Evolutionary conservation across 106 monocot species (phyloP).

Genomic region (Amphibolis antarctica): DNA sequence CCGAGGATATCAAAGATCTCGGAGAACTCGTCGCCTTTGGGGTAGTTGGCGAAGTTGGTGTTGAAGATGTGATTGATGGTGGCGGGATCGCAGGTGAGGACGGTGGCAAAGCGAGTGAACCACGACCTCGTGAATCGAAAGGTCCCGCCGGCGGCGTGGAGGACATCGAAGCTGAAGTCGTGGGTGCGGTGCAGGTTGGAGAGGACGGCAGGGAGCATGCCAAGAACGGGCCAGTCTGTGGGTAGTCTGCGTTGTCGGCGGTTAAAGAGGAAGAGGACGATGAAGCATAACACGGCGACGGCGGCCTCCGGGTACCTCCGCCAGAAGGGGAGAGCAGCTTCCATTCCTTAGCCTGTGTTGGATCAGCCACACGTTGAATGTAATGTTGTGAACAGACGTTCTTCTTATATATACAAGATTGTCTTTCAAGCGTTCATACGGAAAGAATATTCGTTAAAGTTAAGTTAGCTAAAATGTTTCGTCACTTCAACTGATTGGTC

Average conservation of each 20-base stretch:
- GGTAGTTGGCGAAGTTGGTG: constrained; percentile 16
- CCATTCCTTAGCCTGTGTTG: too few relatives aligned
- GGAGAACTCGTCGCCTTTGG: constrained; percentile 5
- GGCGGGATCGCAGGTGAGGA: constrained; percentile 8
- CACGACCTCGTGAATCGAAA: constrained; percentile 1
- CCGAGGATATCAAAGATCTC: constrained; percentile 17
- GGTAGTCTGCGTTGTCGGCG: background rate
- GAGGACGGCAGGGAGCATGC: constrained; percentile 15
- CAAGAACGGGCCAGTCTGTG: constrained; percentile 13
- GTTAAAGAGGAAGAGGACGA: background rate
- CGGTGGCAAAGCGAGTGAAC: constrained; percentile 1
- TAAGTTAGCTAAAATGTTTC: too few relatives aligned
- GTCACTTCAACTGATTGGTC: too few relatives aligned
- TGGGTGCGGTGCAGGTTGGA: constrained; percentile 5
- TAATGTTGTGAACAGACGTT: too few relatives aligned
- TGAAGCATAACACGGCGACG: background rate
- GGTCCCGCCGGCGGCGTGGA: background rate
- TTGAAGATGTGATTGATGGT: constrained; percentile 12
- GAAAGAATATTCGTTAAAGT: too few relatives aligned
- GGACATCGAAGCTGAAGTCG: constrained; percentile 3
- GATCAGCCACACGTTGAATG: too few relatives aligned
- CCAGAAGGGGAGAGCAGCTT: too few relatives aligned
- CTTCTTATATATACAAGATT: too few relatives aligned
- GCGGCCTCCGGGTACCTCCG: background rate
- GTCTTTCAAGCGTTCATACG: too few relatives aligned